These are phyloP conservation scores for Trichosanthes truncata DNA, from an alignment of 306 rosid species.

Conservation along the genomic window DNA sequence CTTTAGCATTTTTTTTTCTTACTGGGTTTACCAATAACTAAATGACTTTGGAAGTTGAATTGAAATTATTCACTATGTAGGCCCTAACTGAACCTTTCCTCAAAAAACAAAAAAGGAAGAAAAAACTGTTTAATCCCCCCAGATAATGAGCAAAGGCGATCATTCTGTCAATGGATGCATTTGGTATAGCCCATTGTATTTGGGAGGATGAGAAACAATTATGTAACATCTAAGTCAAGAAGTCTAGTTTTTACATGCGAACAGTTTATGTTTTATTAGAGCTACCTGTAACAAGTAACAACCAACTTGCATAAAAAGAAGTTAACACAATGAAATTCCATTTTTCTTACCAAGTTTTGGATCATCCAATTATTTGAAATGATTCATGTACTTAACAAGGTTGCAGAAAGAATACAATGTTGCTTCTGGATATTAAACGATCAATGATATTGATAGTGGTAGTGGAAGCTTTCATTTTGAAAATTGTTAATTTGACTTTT, in stretches of 20 bases:
- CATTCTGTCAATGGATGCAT: background rate
- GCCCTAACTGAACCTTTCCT: background rate
- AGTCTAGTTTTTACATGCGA: background rate
- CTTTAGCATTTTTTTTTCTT: background rate
- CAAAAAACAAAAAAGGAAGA: background rate
- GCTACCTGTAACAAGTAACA: background rate
- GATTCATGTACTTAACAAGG: background rate
- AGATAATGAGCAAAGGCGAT: background rate
- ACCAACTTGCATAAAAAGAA: background rate
- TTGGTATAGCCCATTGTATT: background rate
- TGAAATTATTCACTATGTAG: background rate
- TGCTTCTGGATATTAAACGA: background rate
- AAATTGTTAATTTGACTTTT: background rate
- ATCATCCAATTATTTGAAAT: background rate
- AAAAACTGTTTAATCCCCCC: background rate
- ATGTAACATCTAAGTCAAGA: background rate
- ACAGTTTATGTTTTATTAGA: background rate
- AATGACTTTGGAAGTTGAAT: background rate
- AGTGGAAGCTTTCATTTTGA: background rate
- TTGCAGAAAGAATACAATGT: background rate
- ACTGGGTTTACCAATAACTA: background rate
- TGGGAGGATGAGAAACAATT: background rate
- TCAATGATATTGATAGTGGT: background rate
- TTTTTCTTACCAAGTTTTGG: background rate
- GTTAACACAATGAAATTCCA: background rate